Evolutionary conservation across 805 yeast genomes (phyloP), one percentile per base, ranked within the genome.

Genomic region (Ogataea salicorniae): DNA sequence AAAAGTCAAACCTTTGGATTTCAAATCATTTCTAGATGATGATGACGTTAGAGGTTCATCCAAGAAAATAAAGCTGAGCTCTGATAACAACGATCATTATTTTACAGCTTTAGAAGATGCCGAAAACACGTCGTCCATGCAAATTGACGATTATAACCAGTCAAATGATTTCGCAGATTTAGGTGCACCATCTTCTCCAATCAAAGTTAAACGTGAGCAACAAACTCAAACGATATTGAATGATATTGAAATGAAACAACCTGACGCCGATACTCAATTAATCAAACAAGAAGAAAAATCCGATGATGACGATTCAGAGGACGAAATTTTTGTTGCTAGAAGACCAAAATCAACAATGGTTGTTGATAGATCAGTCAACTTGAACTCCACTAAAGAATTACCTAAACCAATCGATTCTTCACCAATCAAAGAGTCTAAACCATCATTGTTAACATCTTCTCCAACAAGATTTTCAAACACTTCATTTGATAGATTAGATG

Each of bases 311-410:
- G 37, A 42, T 41, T 17, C 33, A 23, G 52, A 47, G 4, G 54
- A 46, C 15, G 87, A 81, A 36, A 80, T 81, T 17, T 66, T 80
- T n/a, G 71, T 80, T 33, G 67, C 79, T 5, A 73, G 76, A 57
- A 73, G 80, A 58, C 81, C 79, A 40, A 67, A 78, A 54, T 71
- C 72, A 0, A 75, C 67, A 5, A 56, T 71, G 1, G 70, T 70
- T 14, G 69, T 73, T 11, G 66, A 68, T 39, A 65, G 76, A 43
- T 64, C 71, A 0, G 63, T 74, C 9, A 79, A 73, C 46, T 52
- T 80, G 41, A 62, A 62, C 31, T 61, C 77, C 1, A 52, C 56
- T 4, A 62, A 57, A 43, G 55, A 51, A 13, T 15, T 17, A 2
- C 34, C 31, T 2, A 52, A 53, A 15, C 46, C 53, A 14, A 40